These are phyloP conservation scores for Annulohypoxylon nitens DNA, from an alignment of 495 filamentous ascomycete genomes.

Conservation along the genomic window DNA sequence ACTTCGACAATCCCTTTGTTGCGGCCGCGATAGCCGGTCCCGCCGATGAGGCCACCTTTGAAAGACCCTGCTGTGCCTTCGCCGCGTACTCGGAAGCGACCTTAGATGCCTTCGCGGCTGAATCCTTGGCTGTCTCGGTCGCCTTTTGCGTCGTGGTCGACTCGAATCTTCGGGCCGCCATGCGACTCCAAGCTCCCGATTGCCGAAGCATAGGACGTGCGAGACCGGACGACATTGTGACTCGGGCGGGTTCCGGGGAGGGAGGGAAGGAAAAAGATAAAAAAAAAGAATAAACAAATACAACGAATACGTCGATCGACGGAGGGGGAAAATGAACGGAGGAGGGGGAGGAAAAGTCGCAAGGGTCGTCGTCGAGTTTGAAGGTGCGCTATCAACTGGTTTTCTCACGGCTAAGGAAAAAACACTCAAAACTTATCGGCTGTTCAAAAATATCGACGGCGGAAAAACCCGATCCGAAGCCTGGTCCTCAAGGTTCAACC, in stretches of 20 bases:
- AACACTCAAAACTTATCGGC: constrained; percentile 51
- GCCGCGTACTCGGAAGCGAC: constrained; percentile 73
- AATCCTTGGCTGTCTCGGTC: constrained; percentile 36
- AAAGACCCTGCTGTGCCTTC: constrained; percentile 88
- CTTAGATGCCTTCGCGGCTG: constrained; percentile 58
- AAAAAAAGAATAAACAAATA: constrained; percentile 23
- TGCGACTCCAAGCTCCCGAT: constrained; percentile 56
- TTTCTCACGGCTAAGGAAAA: constrained; percentile 42
- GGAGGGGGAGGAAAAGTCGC: constrained; percentile 28
- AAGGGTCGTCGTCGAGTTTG: constrained; percentile 32
- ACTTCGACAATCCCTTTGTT: constrained; percentile 71
- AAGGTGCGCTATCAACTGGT: constrained; percentile 2
- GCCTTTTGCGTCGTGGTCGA: constrained; percentile 56
- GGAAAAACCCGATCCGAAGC: constrained; percentile 55
- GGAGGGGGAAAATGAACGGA: constrained; percentile 17
- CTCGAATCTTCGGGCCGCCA: constrained; percentile 63
- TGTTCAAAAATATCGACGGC: constrained; percentile 46
- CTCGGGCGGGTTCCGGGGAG: constrained; percentile 26
- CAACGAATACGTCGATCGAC: constrained; percentile 16
- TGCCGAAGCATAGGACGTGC: constrained; percentile 55
- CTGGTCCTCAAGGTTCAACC: constrained; percentile 33
- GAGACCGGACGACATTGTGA: constrained; percentile 49
- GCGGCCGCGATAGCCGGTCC: constrained; percentile 80
- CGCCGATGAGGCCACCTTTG: constrained; percentile 82
- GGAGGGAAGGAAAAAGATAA: constrained; percentile 39